phyloP scores from a whole-genome alignment of 2,329 filamentous ascomycete species.

The Penicillium freii region DNA sequence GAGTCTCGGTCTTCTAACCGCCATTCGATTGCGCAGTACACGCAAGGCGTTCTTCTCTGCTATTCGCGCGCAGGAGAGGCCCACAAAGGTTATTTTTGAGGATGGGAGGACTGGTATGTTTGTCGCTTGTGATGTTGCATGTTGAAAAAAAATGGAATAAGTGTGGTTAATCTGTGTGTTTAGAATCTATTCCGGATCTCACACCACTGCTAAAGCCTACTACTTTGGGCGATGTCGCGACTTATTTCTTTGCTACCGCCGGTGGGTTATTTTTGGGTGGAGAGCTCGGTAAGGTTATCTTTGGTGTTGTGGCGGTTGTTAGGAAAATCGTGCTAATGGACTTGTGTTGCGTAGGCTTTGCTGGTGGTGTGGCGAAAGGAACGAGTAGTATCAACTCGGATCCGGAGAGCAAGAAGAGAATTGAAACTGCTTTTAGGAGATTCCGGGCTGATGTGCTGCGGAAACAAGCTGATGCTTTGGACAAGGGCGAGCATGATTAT shows the following conservation, averaged over 20 bases:
- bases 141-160: too few relatives aligned
- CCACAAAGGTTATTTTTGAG: constrained; percentile 61
- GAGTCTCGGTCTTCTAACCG: constrained; percentile 58
- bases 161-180: not conserved
- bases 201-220: constrained; percentile 58
- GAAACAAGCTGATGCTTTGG: constrained; percentile 57
- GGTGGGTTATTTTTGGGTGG: constrained; percentile 65
- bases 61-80: constrained; percentile 61
- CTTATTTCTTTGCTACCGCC: constrained; percentile 61
- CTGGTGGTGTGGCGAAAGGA: constrained; percentile 57
- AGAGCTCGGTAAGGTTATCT: constrained; percentile 46
- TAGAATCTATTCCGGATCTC: constrained; percentile 62
- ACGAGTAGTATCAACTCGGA: constrained; percentile 54
- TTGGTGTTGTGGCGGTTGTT: not conserved
- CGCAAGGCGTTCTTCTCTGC: constrained; percentile 61
- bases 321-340: not conserved
- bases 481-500: constrained; percentile 39
- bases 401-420: constrained; percentile 53
- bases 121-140: not conserved
- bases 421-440: constrained; percentile 62
- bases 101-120: constrained; percentile 56
- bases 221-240: constrained; percentile 58
- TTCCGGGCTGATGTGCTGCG: constrained; percentile 64
- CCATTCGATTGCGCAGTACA: constrained; percentile 56
- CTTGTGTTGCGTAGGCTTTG: constrained; percentile 44